A percentile compares a stretch with the other conserved stretches of the same genome.
Evolutionary conservation across 148 eudicot species (phyloP).

Genomic region (Rhododendron henanense): DNA sequence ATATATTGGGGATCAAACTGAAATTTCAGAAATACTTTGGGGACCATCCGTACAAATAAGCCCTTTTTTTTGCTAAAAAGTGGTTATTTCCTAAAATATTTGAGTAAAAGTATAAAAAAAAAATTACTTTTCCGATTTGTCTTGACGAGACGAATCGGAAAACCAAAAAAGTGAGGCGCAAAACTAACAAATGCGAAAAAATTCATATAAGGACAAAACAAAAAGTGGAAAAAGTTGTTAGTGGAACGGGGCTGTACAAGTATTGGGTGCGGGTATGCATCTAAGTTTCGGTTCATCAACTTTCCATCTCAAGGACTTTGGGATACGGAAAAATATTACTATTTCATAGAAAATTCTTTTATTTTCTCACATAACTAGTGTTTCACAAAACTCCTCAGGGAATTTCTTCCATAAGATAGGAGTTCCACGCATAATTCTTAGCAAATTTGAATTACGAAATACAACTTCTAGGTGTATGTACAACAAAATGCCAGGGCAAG

Average conservation of each 20-base stretch:
- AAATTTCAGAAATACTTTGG: too few species aligned
- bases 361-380: neutral
- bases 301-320: neutral
- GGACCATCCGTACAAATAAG: too few species aligned
- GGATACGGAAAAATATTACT: neutral
- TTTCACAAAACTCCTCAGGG: neutral
- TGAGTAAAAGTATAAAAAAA: too few species aligned
- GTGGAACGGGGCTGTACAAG: neutral
- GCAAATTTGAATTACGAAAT: neutral
- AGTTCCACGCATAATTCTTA: neutral
- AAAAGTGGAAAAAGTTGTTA: too few species aligned
- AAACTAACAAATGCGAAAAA: too few species aligned
- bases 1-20: too few species aligned
- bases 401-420: neutral
- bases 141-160: too few species aligned
- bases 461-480: neutral
- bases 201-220: too few species aligned
- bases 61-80: too few species aligned
- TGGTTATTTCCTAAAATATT: too few species aligned
- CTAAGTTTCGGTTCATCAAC: neutral
- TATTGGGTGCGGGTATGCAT: neutral
- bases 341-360: neutral
- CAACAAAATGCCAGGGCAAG: neutral
- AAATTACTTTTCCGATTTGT: too few species aligned
- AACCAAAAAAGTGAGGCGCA: too few species aligned